Evolutionary conservation across 805 yeast genomes (phyloP), one percentile per base, ranked within the genome.

Genomic region (Candida oleophila): DNA sequence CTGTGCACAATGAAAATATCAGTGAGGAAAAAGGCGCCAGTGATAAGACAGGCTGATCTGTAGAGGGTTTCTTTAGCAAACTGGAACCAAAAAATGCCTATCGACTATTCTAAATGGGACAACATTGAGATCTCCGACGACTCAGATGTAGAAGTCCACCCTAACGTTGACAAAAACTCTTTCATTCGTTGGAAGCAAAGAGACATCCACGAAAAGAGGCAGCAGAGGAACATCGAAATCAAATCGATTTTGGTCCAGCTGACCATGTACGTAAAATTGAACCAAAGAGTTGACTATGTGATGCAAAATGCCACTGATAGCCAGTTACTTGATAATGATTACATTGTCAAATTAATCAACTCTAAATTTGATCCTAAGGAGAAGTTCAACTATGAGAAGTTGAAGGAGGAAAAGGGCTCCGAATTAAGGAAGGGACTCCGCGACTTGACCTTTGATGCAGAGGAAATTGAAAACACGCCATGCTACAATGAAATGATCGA

Each of bases 51-150:
- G n/a, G n/a, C n/a, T n/a, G n/a, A n/a, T n/a, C n/a, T n/a, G n/a
- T n/a, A n/a, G n/a, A n/a, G n/a, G n/a, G n/a, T n/a, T n/a, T n/a
- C n/a, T n/a, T n/a, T n/a, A n/a, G n/a, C n/a, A n/a, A n/a, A n/a
- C 15, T 19, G 35, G n/a, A n/a, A n/a, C n/a, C n/a, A n/a, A n/a
- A 60, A 38, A 21, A 88, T 87, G 95, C 83, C 88, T 28, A 83
- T 94, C 54, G 99, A 94, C 65, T 94, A 94, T 68, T 89, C 97
- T 9, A 94, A 92, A 64, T 94, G 99, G 98, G 99, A 94, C 67
- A 89, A 89, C 63, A 81, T 94, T 49, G 99, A 94, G 65, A 72
- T 94, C 35, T 89, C 97, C 18, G 99, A 94, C 64, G 99, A 94
- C 66, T 89, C 97, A 7, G 99, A 94, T 59, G 74, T 94, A 42